phyloP scores from a whole-genome alignment of 1,284 basidiomycete genomes.

The Chiua sp. region DNA sequence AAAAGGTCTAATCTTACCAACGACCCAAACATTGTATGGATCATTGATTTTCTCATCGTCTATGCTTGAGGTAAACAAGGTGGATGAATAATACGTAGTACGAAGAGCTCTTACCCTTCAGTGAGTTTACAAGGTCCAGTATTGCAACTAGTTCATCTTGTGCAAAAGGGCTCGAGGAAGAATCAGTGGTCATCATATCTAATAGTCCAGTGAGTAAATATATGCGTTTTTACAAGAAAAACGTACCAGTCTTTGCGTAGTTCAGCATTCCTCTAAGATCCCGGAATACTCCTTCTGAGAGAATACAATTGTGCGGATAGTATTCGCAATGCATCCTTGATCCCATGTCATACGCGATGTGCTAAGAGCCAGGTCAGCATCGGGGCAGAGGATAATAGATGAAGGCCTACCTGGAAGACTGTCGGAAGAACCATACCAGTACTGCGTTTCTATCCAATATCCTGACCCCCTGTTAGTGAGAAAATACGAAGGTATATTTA shows the following conservation, averaged over 20 bases:
- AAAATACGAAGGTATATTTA: neutral
- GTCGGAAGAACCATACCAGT: neutral
- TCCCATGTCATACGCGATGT: neutral
- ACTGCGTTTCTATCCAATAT: neutral
- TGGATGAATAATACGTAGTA: neutral
- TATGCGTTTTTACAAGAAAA: neutral
- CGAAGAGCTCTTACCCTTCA: constrained; percentile 10
- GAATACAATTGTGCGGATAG: constrained; percentile 16
- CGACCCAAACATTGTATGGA: constrained; percentile 19
- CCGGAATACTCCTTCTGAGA: constrained; percentile 11
- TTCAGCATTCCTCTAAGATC: constrained; percentile 27
- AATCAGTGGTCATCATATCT: constrained; percentile 28
- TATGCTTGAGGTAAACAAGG: constrained; percentile 6
- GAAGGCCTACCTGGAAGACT: neutral
- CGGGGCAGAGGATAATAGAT: neutral
- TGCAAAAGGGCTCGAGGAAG: constrained; percentile 22
- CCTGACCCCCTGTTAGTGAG: neutral
- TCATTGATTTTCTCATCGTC: constrained; percentile 8
- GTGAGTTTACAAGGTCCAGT: constrained; percentile 20
- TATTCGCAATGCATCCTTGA: constrained; percentile 26
- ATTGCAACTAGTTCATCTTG: constrained; percentile 20
- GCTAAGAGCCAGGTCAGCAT: neutral
- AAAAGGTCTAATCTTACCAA: constrained; percentile 13
- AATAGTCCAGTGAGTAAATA: neutral
- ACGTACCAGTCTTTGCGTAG: constrained; percentile 22